These are phyloP conservation scores for Plantago coronopus DNA, from an alignment of 305 asterid genomes.

Conservation along the genomic window DNA sequence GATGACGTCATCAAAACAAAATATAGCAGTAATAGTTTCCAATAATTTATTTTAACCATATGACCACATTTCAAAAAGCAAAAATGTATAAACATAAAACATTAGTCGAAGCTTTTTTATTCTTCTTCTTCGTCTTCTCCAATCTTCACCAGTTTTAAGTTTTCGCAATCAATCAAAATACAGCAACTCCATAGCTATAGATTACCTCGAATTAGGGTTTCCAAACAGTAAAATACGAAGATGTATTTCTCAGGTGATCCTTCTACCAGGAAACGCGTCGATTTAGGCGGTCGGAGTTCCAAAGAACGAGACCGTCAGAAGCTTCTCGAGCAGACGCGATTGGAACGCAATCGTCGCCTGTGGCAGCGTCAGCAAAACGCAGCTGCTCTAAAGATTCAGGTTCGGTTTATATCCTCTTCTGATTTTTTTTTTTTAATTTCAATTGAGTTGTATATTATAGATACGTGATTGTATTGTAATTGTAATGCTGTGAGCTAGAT, in stretches of 20 bases:
- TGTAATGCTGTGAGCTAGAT: too few relatives aligned
- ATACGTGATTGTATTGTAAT: too few relatives aligned
- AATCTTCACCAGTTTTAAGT: background rate
- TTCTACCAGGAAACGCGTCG: conserved; percentile 80
- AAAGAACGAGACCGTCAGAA: conserved; percentile 91
- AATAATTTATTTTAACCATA: too few relatives aligned
- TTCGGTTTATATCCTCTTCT: conserved; percentile 6
- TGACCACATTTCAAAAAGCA: too few relatives aligned
- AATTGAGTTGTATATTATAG: background rate
- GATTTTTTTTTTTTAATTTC: background rate
- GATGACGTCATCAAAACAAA: too few relatives aligned
- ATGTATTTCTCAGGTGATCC: conserved; percentile 96
- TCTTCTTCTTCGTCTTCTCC: background rate
- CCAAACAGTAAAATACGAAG: background rate
- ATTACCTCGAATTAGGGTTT: conserved; percentile 31
- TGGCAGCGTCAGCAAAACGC: conserved; percentile 72
- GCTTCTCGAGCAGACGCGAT: conserved; percentile 81
- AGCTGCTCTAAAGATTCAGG: conserved; percentile 90
- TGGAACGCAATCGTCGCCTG: conserved; percentile 73
- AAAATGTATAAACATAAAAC: too few relatives aligned
- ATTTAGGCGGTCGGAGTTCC: conserved; percentile 98
- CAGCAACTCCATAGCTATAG: background rate
- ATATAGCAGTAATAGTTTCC: too few relatives aligned
- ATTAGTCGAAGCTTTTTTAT: background rate
- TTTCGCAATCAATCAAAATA: background rate